Conservation (phyloP, 257 asterid species). For the Solanum clarkiae region DNA sequence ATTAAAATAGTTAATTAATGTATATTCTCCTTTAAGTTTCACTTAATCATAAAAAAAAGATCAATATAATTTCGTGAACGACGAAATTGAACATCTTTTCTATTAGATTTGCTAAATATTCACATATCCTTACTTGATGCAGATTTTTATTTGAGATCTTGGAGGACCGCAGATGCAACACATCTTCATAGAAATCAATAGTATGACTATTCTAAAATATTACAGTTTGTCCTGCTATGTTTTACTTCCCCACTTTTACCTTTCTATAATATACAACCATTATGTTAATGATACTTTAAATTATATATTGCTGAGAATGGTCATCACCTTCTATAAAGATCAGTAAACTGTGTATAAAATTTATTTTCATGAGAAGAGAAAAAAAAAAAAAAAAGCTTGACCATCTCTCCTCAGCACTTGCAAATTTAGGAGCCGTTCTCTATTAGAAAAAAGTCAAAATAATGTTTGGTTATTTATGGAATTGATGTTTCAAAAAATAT, state of each 20-base stretch:
- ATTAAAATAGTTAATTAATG: too few species aligned
- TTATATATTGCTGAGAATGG: not conserved
- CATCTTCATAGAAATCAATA: not conserved
- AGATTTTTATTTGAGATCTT: not conserved
- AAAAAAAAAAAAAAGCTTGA: not conserved
- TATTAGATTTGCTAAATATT: not conserved
- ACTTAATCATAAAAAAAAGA: too few species aligned
- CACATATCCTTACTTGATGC: not conserved
- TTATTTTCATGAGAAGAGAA: too few species aligned
- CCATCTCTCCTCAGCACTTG: not conserved
- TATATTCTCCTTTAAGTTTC: too few species aligned
- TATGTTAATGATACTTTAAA: too few species aligned
- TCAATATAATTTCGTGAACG: too few species aligned
- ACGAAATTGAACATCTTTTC: too few species aligned
- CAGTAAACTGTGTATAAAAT: too few species aligned
- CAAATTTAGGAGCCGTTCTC: not conserved
- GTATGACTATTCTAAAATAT: not conserved
- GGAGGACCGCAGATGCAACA: not conserved
- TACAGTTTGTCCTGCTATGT: not conserved
- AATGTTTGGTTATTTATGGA: too few species aligned
- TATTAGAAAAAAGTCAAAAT: too few species aligned
- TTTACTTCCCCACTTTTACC: not conserved
- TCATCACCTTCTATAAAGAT: not conserved
- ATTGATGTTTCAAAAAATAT: too few species aligned
- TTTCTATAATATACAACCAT: too few species aligned